These are phyloP conservation scores for Xylariaceae sp. DNA, from an alignment of 2,329 filamentous ascomycete species.

Conservation along the genomic window DNA sequence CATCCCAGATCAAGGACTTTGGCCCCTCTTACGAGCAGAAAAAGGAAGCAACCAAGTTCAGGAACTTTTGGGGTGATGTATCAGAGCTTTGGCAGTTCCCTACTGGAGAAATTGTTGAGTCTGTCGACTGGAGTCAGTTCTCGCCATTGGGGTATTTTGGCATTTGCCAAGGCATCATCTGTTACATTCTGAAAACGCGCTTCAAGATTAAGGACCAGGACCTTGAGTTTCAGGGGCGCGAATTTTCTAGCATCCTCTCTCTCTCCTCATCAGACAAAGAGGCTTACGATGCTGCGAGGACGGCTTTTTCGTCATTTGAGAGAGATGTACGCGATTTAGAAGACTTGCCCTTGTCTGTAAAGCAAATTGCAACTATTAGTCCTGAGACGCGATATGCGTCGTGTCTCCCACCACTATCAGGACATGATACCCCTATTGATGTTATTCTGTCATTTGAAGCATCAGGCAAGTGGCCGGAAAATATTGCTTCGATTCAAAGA, in stretches of 20 bases:
- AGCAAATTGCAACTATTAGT: conserved; percentile 71
- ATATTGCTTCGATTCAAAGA: conserved; percentile 83
- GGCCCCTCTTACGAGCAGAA: conserved; percentile 85
- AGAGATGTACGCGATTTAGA: conserved; percentile 72
- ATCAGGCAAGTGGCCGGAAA: conserved; percentile 90
- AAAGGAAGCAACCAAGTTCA: conserved; percentile 74
- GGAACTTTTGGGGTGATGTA: conserved; percentile 91
- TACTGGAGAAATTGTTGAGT: conserved; percentile 90
- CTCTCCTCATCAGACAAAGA: conserved; percentile 46
- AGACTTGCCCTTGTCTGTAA: conserved; percentile 80
- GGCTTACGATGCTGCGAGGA: conserved; percentile 64
- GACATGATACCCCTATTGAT: conserved; percentile 60
- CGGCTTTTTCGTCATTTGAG: conserved; percentile 70
- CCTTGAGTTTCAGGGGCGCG: conserved; percentile 47
- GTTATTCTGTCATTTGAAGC: conserved; percentile 88
- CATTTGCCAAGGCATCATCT: conserved; percentile 75
- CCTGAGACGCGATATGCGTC: conserved; percentile 72
- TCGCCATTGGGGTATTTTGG: conserved; percentile 48
- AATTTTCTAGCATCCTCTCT: conserved; percentile 46
- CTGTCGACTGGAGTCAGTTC: conserved; percentile 74
- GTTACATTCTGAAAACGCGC: conserved; percentile 67
- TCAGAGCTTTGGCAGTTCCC: conserved; percentile 91
- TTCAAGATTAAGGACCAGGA: conserved; percentile 56
- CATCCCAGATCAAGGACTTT: conserved; percentile 75
- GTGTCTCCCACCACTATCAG: conserved; percentile 47